Base-by-base conservation (phyloP, 129 eudicot genomes). In the Flaveria sonorensis region DNA sequence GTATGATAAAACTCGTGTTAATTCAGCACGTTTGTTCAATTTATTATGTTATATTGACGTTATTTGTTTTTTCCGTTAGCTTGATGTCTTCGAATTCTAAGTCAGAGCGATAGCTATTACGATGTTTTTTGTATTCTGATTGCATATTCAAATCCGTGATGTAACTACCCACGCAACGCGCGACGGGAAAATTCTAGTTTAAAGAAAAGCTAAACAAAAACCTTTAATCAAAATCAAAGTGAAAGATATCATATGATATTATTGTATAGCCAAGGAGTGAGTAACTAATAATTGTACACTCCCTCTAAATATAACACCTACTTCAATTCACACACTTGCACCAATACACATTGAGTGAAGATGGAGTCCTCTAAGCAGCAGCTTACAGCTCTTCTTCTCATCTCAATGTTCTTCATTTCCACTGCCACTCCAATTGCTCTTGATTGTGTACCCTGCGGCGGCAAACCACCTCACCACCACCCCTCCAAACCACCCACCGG, bases 351-450 rank as follows among this genome's bases (percentile, higher is more conserved):
- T 72, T 51, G 62, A 23, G 67, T 20, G 21, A 66, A 66, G 19
- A 85, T 86, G 88, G 86, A 86, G 75, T 76, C 90, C 75, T 72
- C 85, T 48, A 86, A 86, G 57, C 79, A 86, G 48, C 81, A 87
- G 43, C 80, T 87, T 78, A 82, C 88, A 42, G 83, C 93, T 40
- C 83, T 92, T 51, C 86, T 92, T 60, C 85, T 92, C 87, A 68
- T 92, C 62, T 92, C 86, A 67, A 86, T 89, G 85, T 75, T 92
- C 75, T 75, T 90, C 81, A 57, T 87, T 39, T 81, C 96, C 53
- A 76, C 51, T 20, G 87, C 87, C 77, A 73, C 83, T 59, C 88
- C 91, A 61, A 72, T 84, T 74, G 80, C 79, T 71, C 86, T 83
- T 71, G 97, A 82, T 45, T 92, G 96, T 81, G 93, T 75, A 8